Evolutionary conservation across 352 stramenopile genomes (phyloP).

Genomic region (Salisapilia sapeloensis): DNA sequence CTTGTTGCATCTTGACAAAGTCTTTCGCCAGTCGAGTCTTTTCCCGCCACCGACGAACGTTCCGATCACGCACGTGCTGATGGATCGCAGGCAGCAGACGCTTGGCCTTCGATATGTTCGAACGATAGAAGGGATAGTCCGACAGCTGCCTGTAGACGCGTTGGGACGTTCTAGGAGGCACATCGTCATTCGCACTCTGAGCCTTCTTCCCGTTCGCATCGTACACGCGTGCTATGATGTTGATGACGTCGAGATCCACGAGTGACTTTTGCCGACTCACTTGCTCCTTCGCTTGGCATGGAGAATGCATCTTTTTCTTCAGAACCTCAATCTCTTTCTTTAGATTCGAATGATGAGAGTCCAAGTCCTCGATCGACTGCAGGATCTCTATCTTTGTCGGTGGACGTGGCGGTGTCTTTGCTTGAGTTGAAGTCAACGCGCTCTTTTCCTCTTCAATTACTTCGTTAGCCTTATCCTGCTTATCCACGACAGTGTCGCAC

Average conservation of each 20-base stretch:
- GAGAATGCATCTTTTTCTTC: constrained; percentile 14
- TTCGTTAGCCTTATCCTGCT: constrained; percentile 1
- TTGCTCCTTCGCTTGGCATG: constrained; percentile 1
- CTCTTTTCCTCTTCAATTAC: background rate
- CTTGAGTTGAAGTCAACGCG: background rate
- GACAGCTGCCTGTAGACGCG: constrained; percentile 53
- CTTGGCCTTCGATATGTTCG: constrained; percentile 35
- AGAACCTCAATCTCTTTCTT: constrained; percentile 58
- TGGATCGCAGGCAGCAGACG: constrained; percentile 32
- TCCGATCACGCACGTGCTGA: constrained; percentile 40
- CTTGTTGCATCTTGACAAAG: constrained; percentile 65
- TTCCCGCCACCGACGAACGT: constrained; percentile 43
- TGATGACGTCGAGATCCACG: constrained; percentile 45
- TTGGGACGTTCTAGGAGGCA: constrained; percentile 13
- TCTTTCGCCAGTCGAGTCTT: constrained; percentile 56
- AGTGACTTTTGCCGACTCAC: background rate
- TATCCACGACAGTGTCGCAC: background rate
- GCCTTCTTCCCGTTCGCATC: constrained; percentile 41
- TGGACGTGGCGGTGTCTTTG: constrained; percentile 3
- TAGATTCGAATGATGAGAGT: constrained; percentile 43
- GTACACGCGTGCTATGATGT: constrained; percentile 43
- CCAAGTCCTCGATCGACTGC: constrained; percentile 53
- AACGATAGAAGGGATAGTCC: constrained; percentile 60
- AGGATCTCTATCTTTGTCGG: constrained; percentile 68
- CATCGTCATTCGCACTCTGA: constrained; percentile 21